These are phyloP conservation scores for Auricularia sp. DNA, from an alignment of 768 basidiomycete genomes.

Conservation along the genomic window DNA sequence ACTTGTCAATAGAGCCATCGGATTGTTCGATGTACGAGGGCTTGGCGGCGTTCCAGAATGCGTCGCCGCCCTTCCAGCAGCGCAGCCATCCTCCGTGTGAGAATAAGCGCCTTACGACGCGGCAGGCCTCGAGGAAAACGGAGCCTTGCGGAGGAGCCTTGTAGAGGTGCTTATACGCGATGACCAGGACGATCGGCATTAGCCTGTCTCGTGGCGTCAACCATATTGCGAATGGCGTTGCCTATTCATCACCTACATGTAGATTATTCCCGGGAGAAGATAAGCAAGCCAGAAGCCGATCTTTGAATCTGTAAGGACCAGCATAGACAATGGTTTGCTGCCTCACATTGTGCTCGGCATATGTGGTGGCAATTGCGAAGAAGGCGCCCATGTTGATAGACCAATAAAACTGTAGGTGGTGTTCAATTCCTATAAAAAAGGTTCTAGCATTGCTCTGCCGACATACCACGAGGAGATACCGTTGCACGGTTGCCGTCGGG, in stretches of 20 bases:
- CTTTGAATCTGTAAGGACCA: too few relatives aligned
- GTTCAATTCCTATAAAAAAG: too few relatives aligned
- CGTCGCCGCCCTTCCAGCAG: slow-evolving; percentile 15
- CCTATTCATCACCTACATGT: slow-evolving; percentile 8
- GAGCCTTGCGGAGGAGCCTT: slow-evolving; percentile 23
- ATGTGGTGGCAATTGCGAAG: slow-evolving; percentile 20
- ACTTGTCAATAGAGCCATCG: slow-evolving; percentile 12
- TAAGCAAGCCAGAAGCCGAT: slow-evolving; percentile 24
- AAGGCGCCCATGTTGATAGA: slow-evolving; percentile 25
- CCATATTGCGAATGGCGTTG: not conserved
- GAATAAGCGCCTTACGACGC: slow-evolving; percentile 16
- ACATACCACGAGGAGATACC: slow-evolving; percentile 15
- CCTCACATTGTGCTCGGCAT: slow-evolving; percentile 17
- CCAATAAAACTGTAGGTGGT: slow-evolving; percentile 16
- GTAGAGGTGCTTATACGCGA: slow-evolving; percentile 17
- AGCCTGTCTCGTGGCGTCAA: slow-evolving; percentile 5
- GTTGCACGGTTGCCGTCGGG: slow-evolving; percentile 18
- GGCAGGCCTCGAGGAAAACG: slow-evolving; percentile 19
- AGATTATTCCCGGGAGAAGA: slow-evolving; percentile 20
- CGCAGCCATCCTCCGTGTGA: slow-evolving; percentile 13
- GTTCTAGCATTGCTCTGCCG: too few relatives aligned
- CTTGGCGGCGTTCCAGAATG: slow-evolving; percentile 23
- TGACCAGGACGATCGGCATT: slow-evolving; percentile 21
- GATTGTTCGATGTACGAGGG: slow-evolving; percentile 16
- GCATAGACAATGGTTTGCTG: too few relatives aligned